phyloP scores from a whole-genome alignment of 495 filamentous ascomycete species.

The Endocarpon pusillum region DNA sequence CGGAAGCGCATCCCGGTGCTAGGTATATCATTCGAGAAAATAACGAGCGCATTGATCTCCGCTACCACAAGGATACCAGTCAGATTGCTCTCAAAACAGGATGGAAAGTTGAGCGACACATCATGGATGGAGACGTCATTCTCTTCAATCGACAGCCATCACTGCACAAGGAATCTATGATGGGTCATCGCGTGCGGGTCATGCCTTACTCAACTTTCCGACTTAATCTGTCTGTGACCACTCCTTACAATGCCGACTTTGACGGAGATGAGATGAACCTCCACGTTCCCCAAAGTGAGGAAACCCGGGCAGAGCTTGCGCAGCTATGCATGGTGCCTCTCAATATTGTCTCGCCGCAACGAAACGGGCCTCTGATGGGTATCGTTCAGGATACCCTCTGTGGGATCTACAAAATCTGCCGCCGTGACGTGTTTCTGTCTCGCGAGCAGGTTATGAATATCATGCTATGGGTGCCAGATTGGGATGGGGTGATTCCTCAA shows the following conservation, averaged over 20 bases:
- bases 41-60: constrained; percentile 84
- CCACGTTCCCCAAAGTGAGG: constrained; percentile 93
- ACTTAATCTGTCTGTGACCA: constrained; percentile 91
- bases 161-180: constrained; percentile 99
- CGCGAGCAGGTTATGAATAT: constrained; percentile 88
- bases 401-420: constrained; percentile 90
- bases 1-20: constrained; percentile 85
- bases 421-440: constrained; percentile 77
- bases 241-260: constrained; percentile 98
- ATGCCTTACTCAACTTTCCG: constrained; percentile 99
- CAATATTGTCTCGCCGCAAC: constrained; percentile 95
- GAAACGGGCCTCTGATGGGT: constrained; percentile 95
- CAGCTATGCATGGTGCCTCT: constrained; percentile 90
- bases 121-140: constrained; percentile 90
- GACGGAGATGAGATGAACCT: constrained; percentile 99
- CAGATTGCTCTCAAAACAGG: constrained; percentile 78
- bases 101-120: constrained; percentile 95
- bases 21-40: constrained; percentile 86
- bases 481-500: constrained; percentile 85
- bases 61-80: constrained; percentile 72
- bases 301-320: constrained; percentile 82
- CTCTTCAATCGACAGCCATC: constrained; percentile 99
- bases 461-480: constrained; percentile 90
- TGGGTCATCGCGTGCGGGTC: constrained; percentile 92
- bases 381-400: constrained; percentile 97